Evolutionary conservation across 257 asterid genomes (phyloP).

Genomic region (Rehmannia glutinosa): DNA sequence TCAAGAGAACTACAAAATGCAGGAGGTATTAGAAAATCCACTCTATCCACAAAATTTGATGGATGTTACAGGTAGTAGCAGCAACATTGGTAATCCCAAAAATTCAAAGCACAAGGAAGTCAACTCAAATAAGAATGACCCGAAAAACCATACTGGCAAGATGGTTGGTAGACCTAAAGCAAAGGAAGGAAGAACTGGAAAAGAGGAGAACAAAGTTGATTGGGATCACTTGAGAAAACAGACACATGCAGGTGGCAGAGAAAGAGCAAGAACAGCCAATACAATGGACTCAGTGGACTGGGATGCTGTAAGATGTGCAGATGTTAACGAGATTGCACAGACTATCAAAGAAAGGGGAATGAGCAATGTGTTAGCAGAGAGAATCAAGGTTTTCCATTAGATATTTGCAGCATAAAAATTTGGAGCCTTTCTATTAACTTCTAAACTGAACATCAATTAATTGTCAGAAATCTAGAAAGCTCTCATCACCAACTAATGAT

Average conservation of each 20-base stretch:
- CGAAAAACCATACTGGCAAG: constrained; percentile 22
- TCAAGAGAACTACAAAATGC: constrained; percentile 31
- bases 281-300: constrained; percentile 91
- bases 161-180: constrained; percentile 35
- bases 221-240: constrained; percentile 77
- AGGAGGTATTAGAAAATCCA: constrained; percentile 29
- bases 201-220: constrained; percentile 45
- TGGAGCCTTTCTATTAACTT: not conserved
- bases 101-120: constrained; percentile 42
- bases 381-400: constrained; percentile 62
- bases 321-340: constrained; percentile 73
- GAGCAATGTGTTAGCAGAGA: constrained; percentile 89
- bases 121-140: constrained; percentile 35
- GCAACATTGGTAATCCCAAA: constrained; percentile 29
- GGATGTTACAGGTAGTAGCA: constrained; percentile 45
- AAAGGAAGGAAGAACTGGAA: constrained; percentile 41
- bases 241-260: constrained; percentile 37
- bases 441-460: not conserved
- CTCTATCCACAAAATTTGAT: constrained; percentile 23
- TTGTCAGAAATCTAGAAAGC: constrained; percentile 8
- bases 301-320: constrained; percentile 85
- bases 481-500: constrained; percentile 20
- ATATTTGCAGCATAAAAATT: constrained; percentile 5
- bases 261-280: constrained; percentile 47
- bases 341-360: constrained; percentile 93